phyloP scores from a whole-genome alignment of 2,329 filamentous ascomycete species.

The Pestalotiopsis sp. region DNA sequence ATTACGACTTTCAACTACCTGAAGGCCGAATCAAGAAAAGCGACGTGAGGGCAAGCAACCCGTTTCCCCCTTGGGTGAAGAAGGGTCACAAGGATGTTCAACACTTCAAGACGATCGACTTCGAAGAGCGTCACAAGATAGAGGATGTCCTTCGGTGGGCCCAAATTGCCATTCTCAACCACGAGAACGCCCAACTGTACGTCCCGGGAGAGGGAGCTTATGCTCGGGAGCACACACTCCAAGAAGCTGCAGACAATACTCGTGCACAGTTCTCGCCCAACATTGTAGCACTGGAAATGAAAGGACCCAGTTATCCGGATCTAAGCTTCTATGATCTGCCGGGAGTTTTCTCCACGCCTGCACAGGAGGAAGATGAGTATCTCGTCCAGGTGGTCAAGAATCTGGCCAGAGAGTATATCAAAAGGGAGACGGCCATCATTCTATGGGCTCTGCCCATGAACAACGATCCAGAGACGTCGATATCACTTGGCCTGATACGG shows the following conservation, averaged over 20 bases:
- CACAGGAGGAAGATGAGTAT: constrained; percentile 63
- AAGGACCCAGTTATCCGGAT: constrained; percentile 68
- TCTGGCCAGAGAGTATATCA: constrained; percentile 69
- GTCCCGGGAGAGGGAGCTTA: constrained; percentile 50
- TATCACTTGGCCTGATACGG: constrained; percentile 65
- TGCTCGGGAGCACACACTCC: constrained; percentile 35
- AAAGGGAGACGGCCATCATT: constrained; percentile 69
- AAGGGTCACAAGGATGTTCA: constrained; percentile 40
- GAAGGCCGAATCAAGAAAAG: constrained; percentile 40
- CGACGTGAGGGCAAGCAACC: constrained; percentile 49
- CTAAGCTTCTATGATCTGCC: constrained; percentile 85
- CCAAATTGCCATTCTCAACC: constrained; percentile 76
- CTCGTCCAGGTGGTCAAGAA: constrained; percentile 72
- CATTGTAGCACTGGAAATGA: constrained; percentile 74
- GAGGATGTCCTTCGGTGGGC: constrained; percentile 71
- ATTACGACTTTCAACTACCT: constrained; percentile 58
- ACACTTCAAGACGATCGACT: constrained; percentile 61
- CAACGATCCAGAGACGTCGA: constrained; percentile 74
- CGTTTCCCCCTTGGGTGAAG: constrained; percentile 67
- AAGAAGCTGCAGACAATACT: constrained; percentile 39
- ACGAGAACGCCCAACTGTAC: constrained; percentile 52
- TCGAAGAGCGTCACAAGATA: constrained; percentile 58
- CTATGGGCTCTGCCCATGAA: constrained; percentile 79
- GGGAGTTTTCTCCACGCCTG: constrained; percentile 73
- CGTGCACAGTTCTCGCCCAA: constrained; percentile 79